These are phyloP conservation scores for Tubosaeta sp. DNA, from an alignment of 768 basidiomycete species.

Conservation along the genomic window DNA sequence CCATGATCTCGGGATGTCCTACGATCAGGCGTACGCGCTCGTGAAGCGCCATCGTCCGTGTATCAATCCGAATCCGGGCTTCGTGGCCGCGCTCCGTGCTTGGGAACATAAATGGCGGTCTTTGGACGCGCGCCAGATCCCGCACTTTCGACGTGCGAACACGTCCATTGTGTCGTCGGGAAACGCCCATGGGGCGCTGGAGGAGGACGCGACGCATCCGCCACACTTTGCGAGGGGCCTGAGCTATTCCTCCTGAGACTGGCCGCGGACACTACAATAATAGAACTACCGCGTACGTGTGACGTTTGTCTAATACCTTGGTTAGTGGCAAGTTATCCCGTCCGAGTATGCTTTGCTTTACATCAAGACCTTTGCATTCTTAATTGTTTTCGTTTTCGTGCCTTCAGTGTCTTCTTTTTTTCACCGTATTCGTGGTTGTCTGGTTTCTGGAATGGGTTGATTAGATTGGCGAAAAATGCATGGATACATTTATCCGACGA, in stretches of 20 bases:
- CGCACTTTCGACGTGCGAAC: conserved; percentile 28
- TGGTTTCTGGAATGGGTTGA: too few relatives aligned
- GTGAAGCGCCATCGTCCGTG: conserved; percentile 66
- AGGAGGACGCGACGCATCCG: conserved; percentile 2
- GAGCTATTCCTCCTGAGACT: conserved; percentile 20
- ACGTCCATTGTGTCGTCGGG: conserved; percentile 20
- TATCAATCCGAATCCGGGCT: conserved; percentile 75
- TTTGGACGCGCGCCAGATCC: conserved; percentile 5
- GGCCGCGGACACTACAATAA: too few relatives aligned
- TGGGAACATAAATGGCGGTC: conserved; percentile 46
- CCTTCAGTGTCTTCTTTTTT: too few relatives aligned
- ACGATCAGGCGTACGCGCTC: conserved; percentile 57
- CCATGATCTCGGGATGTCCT: conserved; percentile 66
- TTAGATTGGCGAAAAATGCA: too few relatives aligned
- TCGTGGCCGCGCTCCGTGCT: conserved; percentile 54
- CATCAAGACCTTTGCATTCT: too few relatives aligned
- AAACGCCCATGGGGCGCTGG: neutral
- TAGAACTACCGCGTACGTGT: too few relatives aligned
- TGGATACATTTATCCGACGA: too few relatives aligned
- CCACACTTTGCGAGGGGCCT: conserved; percentile 22
- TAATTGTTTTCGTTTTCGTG: too few relatives aligned
- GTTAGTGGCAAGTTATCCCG: too few relatives aligned
- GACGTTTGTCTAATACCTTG: too few relatives aligned
- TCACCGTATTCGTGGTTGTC: too few relatives aligned
- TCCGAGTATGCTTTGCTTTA: too few relatives aligned